These are phyloP conservation scores for Sphaerulina vaccinii DNA, from an alignment of 2,329 filamentous ascomycete genomes.

Conservation along the genomic window DNA sequence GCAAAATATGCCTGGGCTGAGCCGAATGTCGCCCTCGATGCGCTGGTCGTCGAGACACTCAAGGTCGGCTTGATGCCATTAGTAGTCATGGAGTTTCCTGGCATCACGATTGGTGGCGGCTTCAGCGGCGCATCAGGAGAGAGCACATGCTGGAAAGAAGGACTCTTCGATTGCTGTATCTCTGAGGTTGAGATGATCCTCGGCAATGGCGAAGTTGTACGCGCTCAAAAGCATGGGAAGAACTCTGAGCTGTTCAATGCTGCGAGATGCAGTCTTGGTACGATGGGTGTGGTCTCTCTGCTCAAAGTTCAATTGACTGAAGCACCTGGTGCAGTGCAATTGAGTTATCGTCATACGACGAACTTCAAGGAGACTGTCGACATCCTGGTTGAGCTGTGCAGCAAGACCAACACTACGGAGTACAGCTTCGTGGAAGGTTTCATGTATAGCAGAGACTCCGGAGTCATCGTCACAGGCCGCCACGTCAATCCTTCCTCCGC, in stretches of 20 bases:
- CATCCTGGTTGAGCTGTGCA: constrained; percentile 27
- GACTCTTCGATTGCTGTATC: constrained; percentile 64
- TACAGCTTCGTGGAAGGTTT: constrained; percentile 56
- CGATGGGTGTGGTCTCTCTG: constrained; percentile 63
- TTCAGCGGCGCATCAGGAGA: constrained; percentile 66
- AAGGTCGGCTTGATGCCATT: constrained; percentile 56
- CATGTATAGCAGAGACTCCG: constrained; percentile 43
- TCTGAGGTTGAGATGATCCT: constrained; percentile 63
- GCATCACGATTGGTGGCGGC: constrained; percentile 66
- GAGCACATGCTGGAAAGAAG: constrained; percentile 63
- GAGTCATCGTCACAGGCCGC: constrained; percentile 45
- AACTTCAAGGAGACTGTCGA: constrained; percentile 44
- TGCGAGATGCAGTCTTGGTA: constrained; percentile 64
- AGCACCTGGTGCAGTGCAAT: constrained; percentile 49
- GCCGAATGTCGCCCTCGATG: constrained; percentile 68
- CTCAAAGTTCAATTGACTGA: constrained; percentile 48
- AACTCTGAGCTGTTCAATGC: constrained; percentile 62
- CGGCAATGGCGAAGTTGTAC: constrained; percentile 56
- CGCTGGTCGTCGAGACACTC: constrained; percentile 57
- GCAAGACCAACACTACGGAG: too few species aligned
- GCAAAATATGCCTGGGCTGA: constrained; percentile 55
- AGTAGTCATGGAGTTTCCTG: constrained; percentile 70
- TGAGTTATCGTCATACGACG: constrained; percentile 45
- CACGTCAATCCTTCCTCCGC: constrained; percentile 19
- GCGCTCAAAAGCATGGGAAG: constrained; percentile 51